Evolutionary conservation across 495 filamentous ascomycete species (phyloP).

Genomic region (Chaetomium tenue): DNA sequence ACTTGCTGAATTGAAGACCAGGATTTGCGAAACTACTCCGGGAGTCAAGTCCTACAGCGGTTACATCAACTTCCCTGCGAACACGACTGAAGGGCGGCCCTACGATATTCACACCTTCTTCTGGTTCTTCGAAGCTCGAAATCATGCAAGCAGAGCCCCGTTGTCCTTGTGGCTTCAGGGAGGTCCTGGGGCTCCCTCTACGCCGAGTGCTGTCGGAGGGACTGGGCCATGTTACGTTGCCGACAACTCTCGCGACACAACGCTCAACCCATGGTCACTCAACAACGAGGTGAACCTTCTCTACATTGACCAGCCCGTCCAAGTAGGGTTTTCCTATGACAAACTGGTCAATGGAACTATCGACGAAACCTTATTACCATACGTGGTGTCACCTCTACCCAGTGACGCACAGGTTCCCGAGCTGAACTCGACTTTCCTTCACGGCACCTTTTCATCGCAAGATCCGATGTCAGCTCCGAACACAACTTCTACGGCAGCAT

Average conservation of each 20-base stretch:
- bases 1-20: slow-evolving; percentile 17
- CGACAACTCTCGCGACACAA: slow-evolving; percentile 46
- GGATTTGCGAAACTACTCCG: slow-evolving; percentile 32
- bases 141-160: slow-evolving; percentile 54
- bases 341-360: slow-evolving; percentile 43
- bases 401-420: slow-evolving; percentile 27
- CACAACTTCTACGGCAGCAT: slow-evolving; percentile 59
- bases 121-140: slow-evolving; percentile 68
- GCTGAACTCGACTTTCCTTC: slow-evolving; percentile 45
- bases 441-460: slow-evolving; percentile 58
- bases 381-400: slow-evolving; percentile 23
- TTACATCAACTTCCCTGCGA: slow-evolving; percentile 45
- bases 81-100: slow-evolving; percentile 37
- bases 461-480: slow-evolving; percentile 53
- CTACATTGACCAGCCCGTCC: slow-evolving; percentile 64
- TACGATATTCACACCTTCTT: slow-evolving; percentile 74
- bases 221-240: slow-evolving; percentile 47
- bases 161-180: slow-evolving; percentile 66
- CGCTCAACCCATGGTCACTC: slow-evolving; percentile 55
- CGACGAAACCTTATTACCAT: slow-evolving; percentile 24
- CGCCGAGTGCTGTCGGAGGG: slow-evolving; percentile 61
- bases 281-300: slow-evolving; percentile 68
- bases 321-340: slow-evolving; percentile 55
- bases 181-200: slow-evolving; percentile 58
- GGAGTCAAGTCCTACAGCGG: slow-evolving; percentile 46